These are phyloP conservation scores for Solanum tarijense DNA, from an alignment of 257 asterid species.

Conservation along the genomic window DNA sequence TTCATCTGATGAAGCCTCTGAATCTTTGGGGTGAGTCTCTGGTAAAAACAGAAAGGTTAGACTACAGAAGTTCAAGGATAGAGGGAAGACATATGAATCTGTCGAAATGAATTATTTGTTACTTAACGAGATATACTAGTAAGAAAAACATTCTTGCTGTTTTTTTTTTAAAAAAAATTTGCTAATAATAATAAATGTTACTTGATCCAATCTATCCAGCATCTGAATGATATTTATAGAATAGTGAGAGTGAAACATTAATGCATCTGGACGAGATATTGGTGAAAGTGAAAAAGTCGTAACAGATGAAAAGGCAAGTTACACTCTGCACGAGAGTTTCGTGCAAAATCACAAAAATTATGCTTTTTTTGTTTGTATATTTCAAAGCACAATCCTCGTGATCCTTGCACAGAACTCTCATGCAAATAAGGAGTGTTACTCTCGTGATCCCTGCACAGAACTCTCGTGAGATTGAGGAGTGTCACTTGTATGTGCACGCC, in stretches of 20 bases:
- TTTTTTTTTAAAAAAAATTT: too few relatives aligned
- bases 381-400: background rate
- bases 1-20: background rate
- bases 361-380: too few relatives aligned
- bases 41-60: too few relatives aligned
- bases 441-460: too few relatives aligned
- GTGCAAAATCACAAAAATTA: background rate
- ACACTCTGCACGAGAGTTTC: background rate
- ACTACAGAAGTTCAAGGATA: too few relatives aligned
- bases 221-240: background rate
- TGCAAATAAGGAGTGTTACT: background rate
- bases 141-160: too few relatives aligned
- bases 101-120: too few relatives aligned
- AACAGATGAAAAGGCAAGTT: background rate
- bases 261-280: background rate
- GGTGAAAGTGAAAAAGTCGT: background rate
- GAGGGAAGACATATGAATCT: too few relatives aligned
- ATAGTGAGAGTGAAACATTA: background rate
- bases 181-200: too few relatives aligned
- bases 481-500: background rate
- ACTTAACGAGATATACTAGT: too few relatives aligned
- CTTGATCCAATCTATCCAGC: background rate
- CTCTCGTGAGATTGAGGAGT: too few relatives aligned
- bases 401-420: background rate
- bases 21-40: background rate